phyloP scores from a whole-genome alignment of 2,329 filamentous ascomycete genomes.

The Stemphylium beticola region DNA sequence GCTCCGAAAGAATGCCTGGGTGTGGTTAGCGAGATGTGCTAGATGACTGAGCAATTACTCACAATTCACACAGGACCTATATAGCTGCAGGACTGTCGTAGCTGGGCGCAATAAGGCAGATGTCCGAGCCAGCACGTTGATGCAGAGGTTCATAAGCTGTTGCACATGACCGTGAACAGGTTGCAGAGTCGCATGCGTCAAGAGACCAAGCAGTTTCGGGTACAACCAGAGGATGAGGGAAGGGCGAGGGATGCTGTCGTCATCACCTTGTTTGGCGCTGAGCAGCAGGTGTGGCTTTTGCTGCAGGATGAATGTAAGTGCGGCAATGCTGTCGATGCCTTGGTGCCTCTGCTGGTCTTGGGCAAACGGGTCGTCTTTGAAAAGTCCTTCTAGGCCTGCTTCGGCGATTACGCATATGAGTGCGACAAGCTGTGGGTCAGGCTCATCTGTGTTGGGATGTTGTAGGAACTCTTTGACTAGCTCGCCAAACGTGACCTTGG shows the following conservation, averaged over 20 bases:
- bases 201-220: constrained; percentile 58
- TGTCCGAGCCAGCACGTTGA: constrained; percentile 46
- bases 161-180: constrained; percentile 48
- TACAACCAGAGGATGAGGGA: constrained; percentile 63
- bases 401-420: constrained; percentile 83
- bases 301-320: constrained; percentile 75
- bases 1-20: constrained; percentile 54
- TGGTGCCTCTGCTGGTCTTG: constrained; percentile 64
- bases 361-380: constrained; percentile 72
- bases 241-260: constrained; percentile 44
- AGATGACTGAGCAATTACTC: constrained; percentile 11
- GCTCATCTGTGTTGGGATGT: constrained; percentile 59
- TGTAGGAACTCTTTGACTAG: constrained; percentile 70
- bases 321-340: constrained; percentile 75
- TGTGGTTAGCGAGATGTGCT: constrained; percentile 4
- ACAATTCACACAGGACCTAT: constrained; percentile 53
- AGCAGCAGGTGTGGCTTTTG: constrained; percentile 75
- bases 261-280: constrained; percentile 32
- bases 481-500: constrained; percentile 75
- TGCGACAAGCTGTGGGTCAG: constrained; percentile 78
- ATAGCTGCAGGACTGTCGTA: constrained; percentile 41
- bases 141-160: constrained; percentile 46
- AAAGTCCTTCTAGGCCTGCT: constrained; percentile 74
- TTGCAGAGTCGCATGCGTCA: constrained; percentile 51
- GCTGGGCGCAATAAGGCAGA: constrained; percentile 46